Percentiles rank a stretch among this genome's conserved stretches.
phyloP scores from a whole-genome alignment of 83 land plant genomes.

The Diphasiastrum complanatum region DNA sequence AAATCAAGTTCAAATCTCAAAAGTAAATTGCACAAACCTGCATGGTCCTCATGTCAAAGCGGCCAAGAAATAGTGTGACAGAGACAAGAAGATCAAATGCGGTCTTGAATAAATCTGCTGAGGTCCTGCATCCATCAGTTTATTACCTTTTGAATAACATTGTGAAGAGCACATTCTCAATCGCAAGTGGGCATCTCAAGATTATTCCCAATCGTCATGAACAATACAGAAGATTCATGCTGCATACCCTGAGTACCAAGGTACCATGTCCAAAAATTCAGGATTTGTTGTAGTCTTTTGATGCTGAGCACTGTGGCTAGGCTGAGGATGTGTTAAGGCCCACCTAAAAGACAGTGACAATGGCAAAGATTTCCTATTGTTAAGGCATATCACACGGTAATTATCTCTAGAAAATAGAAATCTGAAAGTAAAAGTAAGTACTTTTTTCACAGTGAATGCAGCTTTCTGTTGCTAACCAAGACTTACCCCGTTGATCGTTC shows the following conservation, averaged over 20 bases:
- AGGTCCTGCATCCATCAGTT: constrained; percentile 76
- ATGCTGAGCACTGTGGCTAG: constrained; percentile 47
- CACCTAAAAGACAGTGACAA: constrained; percentile 67
- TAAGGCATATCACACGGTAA: constrained; percentile 8
- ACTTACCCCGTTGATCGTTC: constrained; percentile 92
- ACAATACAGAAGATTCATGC: constrained; percentile 1
- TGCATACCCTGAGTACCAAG: constrained; percentile 97
- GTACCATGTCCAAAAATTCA: constrained; percentile 96
- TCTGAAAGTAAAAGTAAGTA: neutral
- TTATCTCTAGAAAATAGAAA: neutral
- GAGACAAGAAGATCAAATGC: constrained; percentile 95
- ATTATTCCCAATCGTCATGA: too few species aligned
- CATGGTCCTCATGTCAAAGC: constrained; percentile 99
- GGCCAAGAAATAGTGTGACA: constrained; percentile 93
- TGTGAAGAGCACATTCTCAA: too few species aligned
- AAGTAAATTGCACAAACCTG: constrained; percentile 56
- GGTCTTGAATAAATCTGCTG: constrained; percentile 95
- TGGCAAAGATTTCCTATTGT: too few species aligned
- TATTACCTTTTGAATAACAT: too few species aligned
- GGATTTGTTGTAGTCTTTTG: constrained; percentile 53
- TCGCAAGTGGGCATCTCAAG: too few species aligned
- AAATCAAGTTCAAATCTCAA: too few species aligned
- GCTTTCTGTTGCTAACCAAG: neutral
- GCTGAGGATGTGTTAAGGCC: constrained; percentile 90
- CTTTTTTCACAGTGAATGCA: too few species aligned